Conservation (phyloP, 495 filamentous ascomycete species). For the Echria macrotheca region DNA sequence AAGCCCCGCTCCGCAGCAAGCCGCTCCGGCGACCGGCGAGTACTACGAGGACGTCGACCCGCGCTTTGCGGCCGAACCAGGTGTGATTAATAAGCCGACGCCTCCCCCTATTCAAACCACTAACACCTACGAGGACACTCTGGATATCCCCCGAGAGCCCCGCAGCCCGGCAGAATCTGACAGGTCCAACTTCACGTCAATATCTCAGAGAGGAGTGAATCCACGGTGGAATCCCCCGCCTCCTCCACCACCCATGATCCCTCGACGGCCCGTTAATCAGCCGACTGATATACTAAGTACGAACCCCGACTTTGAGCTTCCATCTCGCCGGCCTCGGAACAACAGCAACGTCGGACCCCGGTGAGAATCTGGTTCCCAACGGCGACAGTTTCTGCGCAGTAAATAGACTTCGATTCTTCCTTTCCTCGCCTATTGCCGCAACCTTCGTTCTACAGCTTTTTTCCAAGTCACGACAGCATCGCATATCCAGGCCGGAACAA, state of each 20-base stretch:
- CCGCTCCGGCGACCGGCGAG: constrained; percentile 36
- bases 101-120: constrained; percentile 27
- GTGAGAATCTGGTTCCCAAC: too few relatives aligned
- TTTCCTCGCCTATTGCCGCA: too few relatives aligned
- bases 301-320: constrained; percentile 73
- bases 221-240: constrained; percentile 65
- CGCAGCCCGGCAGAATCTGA: constrained; percentile 74
- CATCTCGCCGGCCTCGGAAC: constrained; percentile 23
- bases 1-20: constrained; percentile 25
- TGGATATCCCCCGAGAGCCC: constrained; percentile 57
- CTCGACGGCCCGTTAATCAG: constrained; percentile 40
- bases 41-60: constrained; percentile 97
- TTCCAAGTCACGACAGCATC: too few relatives aligned
- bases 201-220: constrained; percentile 81
- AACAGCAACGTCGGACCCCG: too few relatives aligned
- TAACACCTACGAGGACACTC: constrained; percentile 51
- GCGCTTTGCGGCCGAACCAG: constrained; percentile 59
- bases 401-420: neutral
- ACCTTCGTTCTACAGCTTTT: too few relatives aligned
- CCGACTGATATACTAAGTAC: constrained; percentile 55
- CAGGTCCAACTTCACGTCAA: constrained; percentile 73
- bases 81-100: constrained; percentile 22
- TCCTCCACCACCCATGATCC: constrained; percentile 28
- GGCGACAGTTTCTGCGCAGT: too few relatives aligned
- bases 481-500: too few relatives aligned